phyloP scores from a whole-genome alignment of 768 basidiomycete species.

The Tulasnella sp. region DNA sequence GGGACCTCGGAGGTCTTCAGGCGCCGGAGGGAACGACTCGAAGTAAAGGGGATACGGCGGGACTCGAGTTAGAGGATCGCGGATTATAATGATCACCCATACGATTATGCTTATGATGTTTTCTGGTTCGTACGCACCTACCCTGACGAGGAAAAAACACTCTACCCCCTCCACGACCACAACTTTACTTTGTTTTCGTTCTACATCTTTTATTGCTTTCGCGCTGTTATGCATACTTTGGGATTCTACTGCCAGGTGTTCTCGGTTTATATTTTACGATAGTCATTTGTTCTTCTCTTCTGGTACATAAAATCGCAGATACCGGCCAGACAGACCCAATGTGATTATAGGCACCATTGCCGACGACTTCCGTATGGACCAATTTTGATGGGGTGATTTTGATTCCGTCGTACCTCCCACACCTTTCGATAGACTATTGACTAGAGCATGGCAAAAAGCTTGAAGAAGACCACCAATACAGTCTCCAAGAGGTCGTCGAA shows the following conservation, averaged over 20 bases:
- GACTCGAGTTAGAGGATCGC: not conserved
- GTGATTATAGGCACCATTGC: not conserved
- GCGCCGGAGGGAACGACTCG: not conserved
- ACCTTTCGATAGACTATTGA: not conserved
- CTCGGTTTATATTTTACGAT: slow-evolving; percentile 1
- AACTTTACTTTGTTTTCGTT: not conserved
- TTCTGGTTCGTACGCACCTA: not conserved
- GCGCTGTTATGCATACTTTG: not conserved
- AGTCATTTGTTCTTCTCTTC: not conserved
- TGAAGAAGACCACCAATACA: not conserved
- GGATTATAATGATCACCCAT: not conserved
- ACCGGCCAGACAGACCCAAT: not conserved
- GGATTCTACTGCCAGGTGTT: not conserved
- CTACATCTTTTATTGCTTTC: not conserved
- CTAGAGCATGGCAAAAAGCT: not conserved
- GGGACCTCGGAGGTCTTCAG: not conserved
- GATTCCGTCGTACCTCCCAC: not conserved
- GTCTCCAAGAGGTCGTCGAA: not conserved
- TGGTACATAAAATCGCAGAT: not conserved
- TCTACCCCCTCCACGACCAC: not conserved
- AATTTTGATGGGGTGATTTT: not conserved
- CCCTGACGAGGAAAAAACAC: not conserved
- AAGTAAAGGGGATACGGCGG: not conserved
- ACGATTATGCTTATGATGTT: slow-evolving; percentile 5
- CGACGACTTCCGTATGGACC: not conserved